Evolutionary conservation across 331 rosid species (phyloP), one percentile per base, ranked within the genome.

Genomic region (Pyracantha coccinea): DNA sequence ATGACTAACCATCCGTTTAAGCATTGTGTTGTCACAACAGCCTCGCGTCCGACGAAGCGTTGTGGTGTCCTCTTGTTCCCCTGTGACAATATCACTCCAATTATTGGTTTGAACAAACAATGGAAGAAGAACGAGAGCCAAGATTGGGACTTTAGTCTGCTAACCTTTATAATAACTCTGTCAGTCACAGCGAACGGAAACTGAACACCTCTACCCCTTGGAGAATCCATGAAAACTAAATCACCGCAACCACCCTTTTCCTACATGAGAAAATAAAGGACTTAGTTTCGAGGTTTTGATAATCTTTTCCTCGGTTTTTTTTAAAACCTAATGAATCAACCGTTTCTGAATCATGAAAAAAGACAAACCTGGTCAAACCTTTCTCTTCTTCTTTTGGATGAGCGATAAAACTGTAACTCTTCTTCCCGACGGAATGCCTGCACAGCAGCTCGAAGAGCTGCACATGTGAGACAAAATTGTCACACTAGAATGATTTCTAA

Each of bases 11-110:
- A 95, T 89, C 99, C 99, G 78, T 95, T 95, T 66, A 95, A 83
- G 91, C 99, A 95, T 80, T 95, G 99, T 50, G 99, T 92, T 75
- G 99, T 95, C 58, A 95, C 99, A 80, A 95, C 85, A 77, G 99
- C 99, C 85, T 95, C 96, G 1, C 99, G 91, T 58, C 99, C 99
- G 68, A 95, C 97, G 83, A 95, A 95, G 50, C 99, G 97, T 71
- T 73, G 93, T 0, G 99, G 99, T 23, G 99, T 95, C 87, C 99
- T 90, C 82, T 95, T 95, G 85, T 95, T 95, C 63, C 99, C 99
- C 99, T 95, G 89, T 55, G 57, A 78, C 68, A 81, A 74, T 75
- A 79, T 70, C 53, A 67, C 72, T 68, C 71, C 28, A 67, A 79
- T 79, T 68, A 78, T 80, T 79, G 79, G 66, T 53, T 58, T 73